Evolutionary conservation across 2,329 filamentous ascomycete genomes (phyloP).

Genomic region (Epichloe uncinata): DNA sequence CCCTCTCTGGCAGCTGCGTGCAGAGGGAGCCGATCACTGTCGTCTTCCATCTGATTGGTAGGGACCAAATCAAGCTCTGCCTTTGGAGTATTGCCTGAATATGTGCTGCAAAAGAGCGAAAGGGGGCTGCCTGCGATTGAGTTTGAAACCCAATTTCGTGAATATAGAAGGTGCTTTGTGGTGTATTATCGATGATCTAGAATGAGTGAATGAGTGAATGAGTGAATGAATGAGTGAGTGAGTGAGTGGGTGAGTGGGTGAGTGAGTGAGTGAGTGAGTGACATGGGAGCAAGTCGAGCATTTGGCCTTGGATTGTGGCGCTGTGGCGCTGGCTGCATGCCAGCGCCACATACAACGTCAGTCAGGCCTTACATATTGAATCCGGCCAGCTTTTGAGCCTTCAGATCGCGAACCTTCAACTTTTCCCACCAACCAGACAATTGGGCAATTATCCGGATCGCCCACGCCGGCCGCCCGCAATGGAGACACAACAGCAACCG

Average conservation of each 20-base stretch:
- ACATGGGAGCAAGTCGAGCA: background rate
- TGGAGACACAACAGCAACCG: conserved; percentile 21
- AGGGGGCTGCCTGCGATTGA: background rate
- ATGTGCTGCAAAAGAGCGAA: no score
- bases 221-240: background rate
- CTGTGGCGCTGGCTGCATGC: conserved; percentile 1
- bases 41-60: conserved; percentile 17
- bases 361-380: no score
- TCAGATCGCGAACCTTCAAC: conserved; percentile 6
- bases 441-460: background rate
- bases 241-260: background rate
- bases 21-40: conserved; percentile 58
- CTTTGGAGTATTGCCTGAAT: background rate
- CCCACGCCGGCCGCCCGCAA: conserved; percentile 6
- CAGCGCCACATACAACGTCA: conserved; percentile 14
- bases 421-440: background rate
- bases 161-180: background rate
- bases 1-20: conserved; percentile 77
- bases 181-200: background rate
- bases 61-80: background rate
- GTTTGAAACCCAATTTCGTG: background rate
- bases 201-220: background rate
- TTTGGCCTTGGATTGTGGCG: background rate
- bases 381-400: background rate
- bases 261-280: background rate